Conservation (phyloP, 352 stramenopile genomes). For the Globisporangium okanoganense region DNA sequence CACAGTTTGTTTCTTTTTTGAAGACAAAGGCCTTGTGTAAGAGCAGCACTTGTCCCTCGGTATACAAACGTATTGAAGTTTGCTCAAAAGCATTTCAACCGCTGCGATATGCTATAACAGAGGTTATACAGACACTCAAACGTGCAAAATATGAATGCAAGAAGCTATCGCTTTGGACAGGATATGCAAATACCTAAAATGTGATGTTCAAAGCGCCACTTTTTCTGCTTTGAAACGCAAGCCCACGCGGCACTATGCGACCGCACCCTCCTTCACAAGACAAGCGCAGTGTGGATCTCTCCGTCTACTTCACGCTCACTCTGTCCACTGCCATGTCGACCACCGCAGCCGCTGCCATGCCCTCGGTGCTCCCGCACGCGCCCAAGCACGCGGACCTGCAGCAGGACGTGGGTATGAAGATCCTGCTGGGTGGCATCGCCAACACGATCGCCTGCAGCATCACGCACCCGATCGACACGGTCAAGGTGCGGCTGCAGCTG, state of each 20-base stretch:
- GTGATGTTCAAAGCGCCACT: not conserved
- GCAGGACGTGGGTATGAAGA: slow-evolving; percentile 55
- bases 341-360: slow-evolving; percentile 1
- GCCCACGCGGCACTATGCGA: not conserved
- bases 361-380: slow-evolving; percentile 2
- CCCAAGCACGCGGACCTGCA: slow-evolving; percentile 42
- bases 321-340: slow-evolving; percentile 9
- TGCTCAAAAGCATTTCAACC: not conserved
- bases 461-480: slow-evolving; percentile 64
- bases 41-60: not conserved
- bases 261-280: not conserved
- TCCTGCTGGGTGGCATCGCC: slow-evolving; percentile 53
- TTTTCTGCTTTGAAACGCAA: slow-evolving; percentile 4
- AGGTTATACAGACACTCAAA: too few relatives aligned
- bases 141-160: not conserved
- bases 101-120: not conserved
- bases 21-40: too few relatives aligned
- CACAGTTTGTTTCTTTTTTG: too few relatives aligned
- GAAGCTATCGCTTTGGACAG: not conserved
- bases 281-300: slow-evolving; percentile 16
- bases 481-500: slow-evolving; percentile 68
- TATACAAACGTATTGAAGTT: not conserved
- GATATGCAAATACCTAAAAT: not conserved
- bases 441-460: slow-evolving; percentile 50
- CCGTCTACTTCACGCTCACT: slow-evolving; percentile 9